A percentile compares a stretch with the other conserved stretches of the same genome.
These are phyloP conservation scores for Tricladium varicosporioides DNA, from an alignment of 2,329 filamentous ascomycete genomes.

Conservation along the genomic window DNA sequence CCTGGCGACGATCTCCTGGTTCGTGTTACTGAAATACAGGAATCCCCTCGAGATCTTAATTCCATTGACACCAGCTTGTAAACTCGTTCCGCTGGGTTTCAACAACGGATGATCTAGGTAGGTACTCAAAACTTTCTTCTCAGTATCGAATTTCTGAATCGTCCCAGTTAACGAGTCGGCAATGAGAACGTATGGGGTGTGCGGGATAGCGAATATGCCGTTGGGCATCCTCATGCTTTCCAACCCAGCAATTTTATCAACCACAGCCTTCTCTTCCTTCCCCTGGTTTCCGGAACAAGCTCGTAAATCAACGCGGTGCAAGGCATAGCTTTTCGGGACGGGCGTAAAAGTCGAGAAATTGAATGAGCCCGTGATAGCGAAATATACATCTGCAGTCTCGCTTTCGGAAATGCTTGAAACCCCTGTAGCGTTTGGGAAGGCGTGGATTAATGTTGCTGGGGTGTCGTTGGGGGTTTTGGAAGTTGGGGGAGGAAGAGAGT, in stretches of 20 bases:
- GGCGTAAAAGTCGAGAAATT: neutral
- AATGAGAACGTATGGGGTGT: neutral
- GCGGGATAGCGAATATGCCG: neutral
- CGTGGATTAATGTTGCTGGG: neutral
- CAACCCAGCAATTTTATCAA: neutral
- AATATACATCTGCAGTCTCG: neutral
- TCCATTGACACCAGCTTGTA: neutral
- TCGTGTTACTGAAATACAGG: neutral
- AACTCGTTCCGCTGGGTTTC: neutral
- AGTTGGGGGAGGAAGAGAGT: neutral
- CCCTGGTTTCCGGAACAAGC: neutral
- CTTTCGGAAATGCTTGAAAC: neutral
- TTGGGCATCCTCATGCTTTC: neutral
- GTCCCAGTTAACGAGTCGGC: neutral
- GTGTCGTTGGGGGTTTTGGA: neutral
- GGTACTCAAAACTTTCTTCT: neutral
- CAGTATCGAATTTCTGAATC: neutral
- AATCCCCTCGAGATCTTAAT: neutral
- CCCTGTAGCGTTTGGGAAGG: neutral
- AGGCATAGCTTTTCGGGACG: neutral
- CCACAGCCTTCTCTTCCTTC: neutral
- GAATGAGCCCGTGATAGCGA: neutral
- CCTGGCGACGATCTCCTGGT: neutral
- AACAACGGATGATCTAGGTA: neutral
- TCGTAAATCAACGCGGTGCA: neutral